These are phyloP conservation scores for Amphichorda felina DNA, from an alignment of 2,329 filamentous ascomycete species.

Conservation along the genomic window DNA sequence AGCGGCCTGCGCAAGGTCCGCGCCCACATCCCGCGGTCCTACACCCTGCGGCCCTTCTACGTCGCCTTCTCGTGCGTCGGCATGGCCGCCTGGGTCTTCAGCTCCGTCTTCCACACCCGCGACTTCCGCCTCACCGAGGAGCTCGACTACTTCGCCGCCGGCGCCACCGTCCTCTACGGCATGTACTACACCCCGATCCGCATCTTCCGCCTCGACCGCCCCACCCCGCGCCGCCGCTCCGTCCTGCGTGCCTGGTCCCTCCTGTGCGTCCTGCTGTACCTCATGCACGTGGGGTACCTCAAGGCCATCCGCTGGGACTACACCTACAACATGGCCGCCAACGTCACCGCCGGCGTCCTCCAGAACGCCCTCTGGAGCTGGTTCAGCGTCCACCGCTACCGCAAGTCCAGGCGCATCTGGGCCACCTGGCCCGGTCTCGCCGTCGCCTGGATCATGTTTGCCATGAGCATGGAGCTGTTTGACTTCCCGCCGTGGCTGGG, in stretches of 20 bases:
- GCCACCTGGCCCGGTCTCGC: conserved; percentile 82
- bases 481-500: conserved; percentile 83
- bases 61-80: conserved; percentile 69
- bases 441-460: conserved; percentile 81
- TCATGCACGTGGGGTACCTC: conserved; percentile 70
- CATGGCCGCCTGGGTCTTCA: conserved; percentile 74
- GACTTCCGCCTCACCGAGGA: conserved; percentile 84
- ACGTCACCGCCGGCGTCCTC: conserved; percentile 68
- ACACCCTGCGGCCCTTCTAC: conserved; percentile 74
- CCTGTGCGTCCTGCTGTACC: conserved; percentile 60
- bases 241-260: conserved; percentile 64
- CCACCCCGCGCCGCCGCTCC: conserved; percentile 25
- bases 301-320: conserved; percentile 88
- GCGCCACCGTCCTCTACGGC: conserved; percentile 81
- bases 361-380: conserved; percentile 79
- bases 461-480: conserved; percentile 91
- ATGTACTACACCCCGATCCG: conserved; percentile 76
- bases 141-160: conserved; percentile 91
- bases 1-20: conserved; percentile 62
- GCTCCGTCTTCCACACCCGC: conserved; percentile 82
- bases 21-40: conserved; percentile 56
- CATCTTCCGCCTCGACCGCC: conserved; percentile 68
- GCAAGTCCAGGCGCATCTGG: conserved; percentile 62
- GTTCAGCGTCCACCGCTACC: conserved; percentile 68
- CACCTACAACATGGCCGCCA: conserved; percentile 95